These are phyloP conservation scores for Populus davidiana DNA, from an alignment of 345 rosid genomes.

Conservation along the genomic window DNA sequence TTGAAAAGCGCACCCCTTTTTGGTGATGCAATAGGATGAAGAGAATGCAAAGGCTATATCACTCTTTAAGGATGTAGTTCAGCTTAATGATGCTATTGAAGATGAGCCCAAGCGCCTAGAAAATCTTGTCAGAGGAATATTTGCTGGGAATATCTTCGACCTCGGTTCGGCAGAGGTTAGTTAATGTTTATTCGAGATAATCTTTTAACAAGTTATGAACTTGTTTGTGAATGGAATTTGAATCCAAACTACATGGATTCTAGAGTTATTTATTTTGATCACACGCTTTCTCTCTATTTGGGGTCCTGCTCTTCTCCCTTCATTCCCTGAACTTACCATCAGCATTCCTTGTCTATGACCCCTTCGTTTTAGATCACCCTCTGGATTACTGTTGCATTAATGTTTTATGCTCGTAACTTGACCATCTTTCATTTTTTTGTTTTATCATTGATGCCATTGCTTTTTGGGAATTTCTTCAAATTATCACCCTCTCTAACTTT, in stretches of 20 bases:
- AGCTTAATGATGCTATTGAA: conserved; percentile 66
- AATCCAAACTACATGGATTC: not conserved
- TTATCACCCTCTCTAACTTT: not conserved
- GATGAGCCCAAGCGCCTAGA: conserved; percentile 66
- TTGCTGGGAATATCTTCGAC: conserved; percentile 97
- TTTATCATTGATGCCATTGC: not conserved
- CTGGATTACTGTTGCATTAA: not conserved
- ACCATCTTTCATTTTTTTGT: not conserved
- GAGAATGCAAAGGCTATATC: conserved; percentile 98
- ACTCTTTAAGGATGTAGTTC: conserved; percentile 66
- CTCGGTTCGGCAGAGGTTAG: conserved; percentile 94
- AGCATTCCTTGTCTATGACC: not conserved
- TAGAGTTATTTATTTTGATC: not conserved
- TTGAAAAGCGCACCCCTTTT: not conserved
- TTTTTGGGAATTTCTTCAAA: not conserved
- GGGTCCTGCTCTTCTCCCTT: not conserved
- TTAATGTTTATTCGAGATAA: conserved; percentile 2
- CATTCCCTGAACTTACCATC: not conserved
- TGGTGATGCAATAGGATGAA: conserved; percentile 60
- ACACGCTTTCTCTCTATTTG: not conserved
- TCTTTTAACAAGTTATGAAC: not conserved
- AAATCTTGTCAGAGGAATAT: conserved; percentile 75
- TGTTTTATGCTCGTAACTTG: not conserved
- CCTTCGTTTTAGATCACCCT: not conserved
- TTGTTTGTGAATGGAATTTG: not conserved